These are phyloP conservation scores for Spatholobus suberectus DNA, from an alignment of 306 rosid species.

Conservation along the genomic window DNA sequence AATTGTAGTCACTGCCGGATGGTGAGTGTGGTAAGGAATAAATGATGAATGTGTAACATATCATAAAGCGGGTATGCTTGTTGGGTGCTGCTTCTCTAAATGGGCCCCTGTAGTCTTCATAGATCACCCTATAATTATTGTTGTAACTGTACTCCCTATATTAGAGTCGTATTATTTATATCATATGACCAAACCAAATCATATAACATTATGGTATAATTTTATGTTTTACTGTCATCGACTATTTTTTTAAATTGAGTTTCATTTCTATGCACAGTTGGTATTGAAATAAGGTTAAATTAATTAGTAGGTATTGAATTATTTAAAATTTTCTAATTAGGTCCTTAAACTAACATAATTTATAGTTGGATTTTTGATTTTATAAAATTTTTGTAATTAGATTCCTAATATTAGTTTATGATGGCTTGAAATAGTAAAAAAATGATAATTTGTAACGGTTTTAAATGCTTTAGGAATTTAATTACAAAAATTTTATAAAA, in stretches of 20 bases:
- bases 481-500: too few relatives aligned
- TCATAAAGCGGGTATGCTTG: conserved; percentile 34
- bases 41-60: conserved; percentile 33
- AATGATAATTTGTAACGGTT: too few relatives aligned
- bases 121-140: conserved; percentile 9
- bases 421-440: too few relatives aligned
- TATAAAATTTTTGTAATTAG: too few relatives aligned
- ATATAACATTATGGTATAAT: background rate
- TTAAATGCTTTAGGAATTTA: too few relatives aligned
- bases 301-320: too few relatives aligned
- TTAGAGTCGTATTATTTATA: background rate
- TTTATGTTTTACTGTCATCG: background rate
- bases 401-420: too few relatives aligned
- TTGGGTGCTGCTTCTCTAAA: conserved; percentile 42
- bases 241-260: background rate
- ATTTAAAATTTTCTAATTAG: too few relatives aligned
- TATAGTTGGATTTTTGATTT: too few relatives aligned
- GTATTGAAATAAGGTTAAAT: too few relatives aligned
- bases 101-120: conserved; percentile 33
- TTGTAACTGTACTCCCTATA: background rate
- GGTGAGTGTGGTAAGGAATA: conserved; percentile 39
- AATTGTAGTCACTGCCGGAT: background rate
- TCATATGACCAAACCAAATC: background rate
- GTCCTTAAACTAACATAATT: too few relatives aligned
- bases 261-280: too few relatives aligned